Evolutionary conservation across 2,329 filamentous ascomycete species (phyloP).

Genomic region (Xylaria hypoxylon): DNA sequence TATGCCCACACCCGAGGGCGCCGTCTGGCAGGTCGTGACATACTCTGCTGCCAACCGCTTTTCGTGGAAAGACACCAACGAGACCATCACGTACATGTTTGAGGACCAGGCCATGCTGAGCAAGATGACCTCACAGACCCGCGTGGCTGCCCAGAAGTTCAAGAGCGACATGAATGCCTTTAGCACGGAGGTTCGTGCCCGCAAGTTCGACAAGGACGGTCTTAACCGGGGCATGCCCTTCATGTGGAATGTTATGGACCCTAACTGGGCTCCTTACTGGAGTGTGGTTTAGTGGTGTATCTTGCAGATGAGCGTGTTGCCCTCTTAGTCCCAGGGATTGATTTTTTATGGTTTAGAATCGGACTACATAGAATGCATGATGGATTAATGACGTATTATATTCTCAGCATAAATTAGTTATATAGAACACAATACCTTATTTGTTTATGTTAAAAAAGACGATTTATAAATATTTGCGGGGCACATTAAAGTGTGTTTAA

Average conservation of each 20-base stretch:
- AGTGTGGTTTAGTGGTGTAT: conserved; percentile 26
- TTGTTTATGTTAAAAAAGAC: not conserved
- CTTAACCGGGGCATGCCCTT: conserved; percentile 62
- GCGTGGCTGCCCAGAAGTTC: conserved; percentile 53
- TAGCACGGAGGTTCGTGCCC: conserved; percentile 53
- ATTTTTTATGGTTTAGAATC: conserved; percentile 4
- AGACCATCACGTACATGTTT: conserved; percentile 58
- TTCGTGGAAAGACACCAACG: conserved; percentile 51
- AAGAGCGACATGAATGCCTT: conserved; percentile 53
- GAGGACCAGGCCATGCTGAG: conserved; percentile 51
- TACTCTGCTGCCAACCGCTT: conserved; percentile 57
- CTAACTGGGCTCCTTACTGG: conserved; percentile 37
- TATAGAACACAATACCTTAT: not conserved
- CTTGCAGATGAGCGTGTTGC: not conserved
- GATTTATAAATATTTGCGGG: no score
- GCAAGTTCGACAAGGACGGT: conserved; percentile 57
- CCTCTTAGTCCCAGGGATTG: not conserved
- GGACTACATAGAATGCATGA: conserved; percentile 24
- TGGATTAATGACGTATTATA: not conserved
- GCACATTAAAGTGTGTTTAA: no score
- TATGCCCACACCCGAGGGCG: conserved; percentile 51
- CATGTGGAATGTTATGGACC: conserved; percentile 51
- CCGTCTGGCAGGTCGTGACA: conserved; percentile 54
- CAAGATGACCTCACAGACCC: conserved; percentile 50
- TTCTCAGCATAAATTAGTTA: not conserved